Evolutionary conservation across 345 rosid genomes (phyloP).

Genomic region (Salix brachista): DNA sequence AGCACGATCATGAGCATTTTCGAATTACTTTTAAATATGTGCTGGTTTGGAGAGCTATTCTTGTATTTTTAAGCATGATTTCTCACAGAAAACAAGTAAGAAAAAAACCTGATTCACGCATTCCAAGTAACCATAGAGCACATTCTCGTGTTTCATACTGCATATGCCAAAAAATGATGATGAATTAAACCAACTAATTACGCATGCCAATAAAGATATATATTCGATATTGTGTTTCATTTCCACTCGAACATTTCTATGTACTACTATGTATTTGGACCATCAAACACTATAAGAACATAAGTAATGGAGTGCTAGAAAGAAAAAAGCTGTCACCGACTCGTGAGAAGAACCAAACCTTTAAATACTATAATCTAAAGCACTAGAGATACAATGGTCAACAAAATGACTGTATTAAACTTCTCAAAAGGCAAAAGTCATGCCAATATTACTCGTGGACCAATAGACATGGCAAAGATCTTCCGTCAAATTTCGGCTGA

Average conservation of each 20-base stretch:
- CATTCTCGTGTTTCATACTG: neutral
- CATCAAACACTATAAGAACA: neutral
- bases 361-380: neutral
- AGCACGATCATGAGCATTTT: no score
- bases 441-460: neutral
- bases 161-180: neutral
- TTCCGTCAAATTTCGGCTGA: constrained; percentile 6
- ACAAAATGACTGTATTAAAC: neutral
- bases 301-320: neutral
- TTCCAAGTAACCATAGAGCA: neutral
- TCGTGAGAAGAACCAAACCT: constrained; percentile 10
- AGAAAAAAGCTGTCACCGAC: neutral
- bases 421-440: neutral
- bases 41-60: no score
- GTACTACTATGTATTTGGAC: neutral
- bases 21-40: no score
- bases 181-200: neutral
- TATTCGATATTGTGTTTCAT: neutral
- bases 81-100: no score
- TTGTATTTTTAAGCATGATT: no score
- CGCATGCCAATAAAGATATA: neutral
- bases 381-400: neutral
- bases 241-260: neutral
- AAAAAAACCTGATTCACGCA: neutral
- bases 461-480: neutral